Base-by-base conservation (phyloP, 2,329 filamentous ascomycete genomes). In the Drechslera avenae region DNA sequence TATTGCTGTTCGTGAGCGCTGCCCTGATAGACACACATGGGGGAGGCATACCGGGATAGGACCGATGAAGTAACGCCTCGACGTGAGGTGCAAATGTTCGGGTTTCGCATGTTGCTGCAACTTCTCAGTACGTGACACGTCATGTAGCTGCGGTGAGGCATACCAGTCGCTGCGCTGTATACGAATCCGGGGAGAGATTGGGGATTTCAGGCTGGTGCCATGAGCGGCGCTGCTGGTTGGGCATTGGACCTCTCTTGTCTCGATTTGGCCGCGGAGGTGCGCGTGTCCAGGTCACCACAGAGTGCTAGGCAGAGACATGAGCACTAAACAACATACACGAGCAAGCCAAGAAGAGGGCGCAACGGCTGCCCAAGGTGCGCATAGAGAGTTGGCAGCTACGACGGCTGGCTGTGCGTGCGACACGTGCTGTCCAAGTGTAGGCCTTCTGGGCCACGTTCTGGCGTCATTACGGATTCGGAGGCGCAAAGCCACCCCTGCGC, bases 61-160 rank as follows among this genome's bases (percentile, higher is more conserved):
- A 1, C 85, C 85, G 51, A 87, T 84, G 71, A 87, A 87, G 71
- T 81, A 82, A 46, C 85, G 81, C 46, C 81, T 78, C 43, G 79
- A 83, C 5, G 85, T 87, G 59, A 84, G 73, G 70, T 86, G 79
- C 33, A 87, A 72, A 63, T 87, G 85, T 52, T 83, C 78, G 18
- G 83, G 78, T 35, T 81, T 83, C 40, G 83, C 81, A 77, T 87
- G 82, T 74, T 83, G 79, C 82, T 80, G 64, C 57, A 10, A 23
- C n/a, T 28, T 30, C 60, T 62, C 35, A 62, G 59, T 41, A 35
- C 35, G 17, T 7, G 34, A 13, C n/a, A 36, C 31, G 30, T 23
- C n/a, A 14, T 17, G 32, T 21, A 32, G 30, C 18, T 32, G 14
- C 4, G 14, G 31, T 10, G 37, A 12, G 9, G 7, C 71, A 37